Evolutionary conservation across 495 filamentous ascomycete species (phyloP).

Genomic region (Neurospora discreta): DNA sequence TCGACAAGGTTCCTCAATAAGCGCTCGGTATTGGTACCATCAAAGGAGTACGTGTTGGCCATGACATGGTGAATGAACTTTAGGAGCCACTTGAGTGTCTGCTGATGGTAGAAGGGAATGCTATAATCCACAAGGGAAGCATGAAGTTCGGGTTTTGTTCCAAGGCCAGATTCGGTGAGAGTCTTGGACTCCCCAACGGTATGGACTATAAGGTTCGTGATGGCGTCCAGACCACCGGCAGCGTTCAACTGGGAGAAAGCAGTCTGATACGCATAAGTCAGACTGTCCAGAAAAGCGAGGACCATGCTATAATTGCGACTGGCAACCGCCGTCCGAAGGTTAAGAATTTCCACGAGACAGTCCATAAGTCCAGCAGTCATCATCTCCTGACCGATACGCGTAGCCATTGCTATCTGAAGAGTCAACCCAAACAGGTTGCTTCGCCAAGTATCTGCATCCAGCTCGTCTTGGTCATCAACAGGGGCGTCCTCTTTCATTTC

Average conservation of each 20-base stretch:
- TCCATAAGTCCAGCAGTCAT: constrained; percentile 80
- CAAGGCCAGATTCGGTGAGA: constrained; percentile 50
- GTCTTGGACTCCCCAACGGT: constrained; percentile 65
- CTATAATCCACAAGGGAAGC: constrained; percentile 80
- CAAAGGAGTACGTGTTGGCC: constrained; percentile 52
- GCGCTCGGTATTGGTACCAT: constrained; percentile 69
- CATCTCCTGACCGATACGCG: constrained; percentile 61
- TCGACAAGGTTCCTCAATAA: constrained; percentile 88
- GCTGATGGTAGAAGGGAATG: constrained; percentile 84
- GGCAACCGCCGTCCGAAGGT: constrained; percentile 69
- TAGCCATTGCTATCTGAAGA: constrained; percentile 58
- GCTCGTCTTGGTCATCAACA: constrained; percentile 43
- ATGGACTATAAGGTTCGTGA: constrained; percentile 71
- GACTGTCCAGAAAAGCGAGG: constrained; percentile 72
- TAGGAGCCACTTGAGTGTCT: constrained; percentile 84
- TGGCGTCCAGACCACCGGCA: constrained; percentile 72
- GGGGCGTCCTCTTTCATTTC: constrained; percentile 54
- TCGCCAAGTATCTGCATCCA: constrained; percentile 73
- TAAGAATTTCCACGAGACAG: constrained; percentile 81
- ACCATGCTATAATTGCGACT: constrained; percentile 71
- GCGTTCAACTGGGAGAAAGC: constrained; percentile 69
- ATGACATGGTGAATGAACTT: constrained; percentile 96
- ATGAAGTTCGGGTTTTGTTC: constrained; percentile 66
- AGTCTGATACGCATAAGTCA: constrained; percentile 70
- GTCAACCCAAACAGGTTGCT: constrained; percentile 74